Base-by-base conservation (phyloP, 257 asterid genomes). In the Plantago elongata region DNA sequence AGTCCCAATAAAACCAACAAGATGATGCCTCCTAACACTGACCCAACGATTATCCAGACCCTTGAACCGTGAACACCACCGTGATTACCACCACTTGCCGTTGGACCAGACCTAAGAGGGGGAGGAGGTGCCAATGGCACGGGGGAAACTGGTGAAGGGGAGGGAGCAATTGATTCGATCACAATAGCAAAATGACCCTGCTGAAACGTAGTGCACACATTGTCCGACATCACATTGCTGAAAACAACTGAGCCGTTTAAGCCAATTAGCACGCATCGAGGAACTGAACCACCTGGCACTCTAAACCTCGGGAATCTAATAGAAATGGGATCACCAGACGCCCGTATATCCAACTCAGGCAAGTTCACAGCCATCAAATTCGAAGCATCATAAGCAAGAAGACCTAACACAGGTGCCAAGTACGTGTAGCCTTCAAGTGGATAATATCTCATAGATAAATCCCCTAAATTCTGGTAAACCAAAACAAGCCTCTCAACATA, bases 101-200 rank as follows among this genome's bases (percentile, higher is more conserved):
- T 45, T 40, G 51, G 51, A 43, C 42, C 38, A 0, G 80, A 69
- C 12, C 60, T 30, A 5, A 64, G 50, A 0, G 75, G 67, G 3
- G 78, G 38, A 40, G 62, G 59, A 9, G 59, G 17, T 34, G 8
- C 40, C 59, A 22, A 22, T 10, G 59, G 40, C 38, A 22, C 14
- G 5, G 69, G 62, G 11, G 54, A 1, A 17, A 60, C 44, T 47
- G 67, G 67, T 34, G 75, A 51, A 13, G 84, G 83, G 9, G 79
- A 45, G 16, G 75, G 83, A 16, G 77, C 83, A 18, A 56, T 57
- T 34, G 83, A 75, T 68, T 79, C 83, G 1, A 76, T 76, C 30
- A 79, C 94, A 51, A 89, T 70, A 18, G 94, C 83, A 78, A 84
- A 82, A 64, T 89, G 95, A 40, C 95, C 97, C 59, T 84, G 82